phyloP scores from a whole-genome alignment of 2,329 filamentous ascomycete genomes.

The Fusarium proliferatum region DNA sequence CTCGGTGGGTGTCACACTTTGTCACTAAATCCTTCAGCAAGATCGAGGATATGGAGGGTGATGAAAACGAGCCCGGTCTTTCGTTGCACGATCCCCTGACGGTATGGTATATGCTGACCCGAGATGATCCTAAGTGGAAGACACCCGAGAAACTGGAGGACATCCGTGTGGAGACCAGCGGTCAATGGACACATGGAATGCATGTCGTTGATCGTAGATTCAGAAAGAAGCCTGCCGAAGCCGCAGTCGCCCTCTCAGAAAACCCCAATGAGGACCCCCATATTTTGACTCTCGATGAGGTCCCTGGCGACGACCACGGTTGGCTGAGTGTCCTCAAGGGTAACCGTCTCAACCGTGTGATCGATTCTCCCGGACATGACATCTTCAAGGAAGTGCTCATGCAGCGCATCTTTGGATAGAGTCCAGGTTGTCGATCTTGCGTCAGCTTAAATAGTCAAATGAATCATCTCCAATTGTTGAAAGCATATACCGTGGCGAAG shows the following conservation, averaged over 20 bases:
- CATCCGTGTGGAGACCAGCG: constrained; percentile 86
- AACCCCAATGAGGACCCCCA: constrained; percentile 55
- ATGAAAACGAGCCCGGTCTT: constrained; percentile 67
- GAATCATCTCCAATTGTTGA: constrained; percentile 12
- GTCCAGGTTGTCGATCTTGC: not conserved
- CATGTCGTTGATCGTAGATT: constrained; percentile 82
- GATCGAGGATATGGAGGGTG: constrained; percentile 70
- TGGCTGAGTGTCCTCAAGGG: constrained; percentile 82
- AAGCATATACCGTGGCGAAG: constrained; percentile 34
- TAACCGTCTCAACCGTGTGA: constrained; percentile 82
- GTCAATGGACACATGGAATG: constrained; percentile 96
- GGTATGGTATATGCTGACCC: constrained; percentile 80
- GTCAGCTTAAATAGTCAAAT: constrained; percentile 36
- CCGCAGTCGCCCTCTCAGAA: constrained; percentile 54
- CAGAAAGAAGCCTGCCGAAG: constrained; percentile 63
- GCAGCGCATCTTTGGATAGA: constrained; percentile 69
- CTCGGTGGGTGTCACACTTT: constrained; percentile 78
- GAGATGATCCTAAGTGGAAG: constrained; percentile 68
- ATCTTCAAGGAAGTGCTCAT: constrained; percentile 75
- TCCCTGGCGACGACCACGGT: constrained; percentile 75
- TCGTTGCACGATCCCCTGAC: constrained; percentile 83
- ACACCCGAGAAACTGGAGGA: constrained; percentile 74
- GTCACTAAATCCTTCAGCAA: constrained; percentile 77
- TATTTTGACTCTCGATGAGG: constrained; percentile 58
- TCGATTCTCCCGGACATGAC: constrained; percentile 74